Conservation (phyloP, 1,284 basidiomycete genomes). For the Leccinum fallax region DNA sequence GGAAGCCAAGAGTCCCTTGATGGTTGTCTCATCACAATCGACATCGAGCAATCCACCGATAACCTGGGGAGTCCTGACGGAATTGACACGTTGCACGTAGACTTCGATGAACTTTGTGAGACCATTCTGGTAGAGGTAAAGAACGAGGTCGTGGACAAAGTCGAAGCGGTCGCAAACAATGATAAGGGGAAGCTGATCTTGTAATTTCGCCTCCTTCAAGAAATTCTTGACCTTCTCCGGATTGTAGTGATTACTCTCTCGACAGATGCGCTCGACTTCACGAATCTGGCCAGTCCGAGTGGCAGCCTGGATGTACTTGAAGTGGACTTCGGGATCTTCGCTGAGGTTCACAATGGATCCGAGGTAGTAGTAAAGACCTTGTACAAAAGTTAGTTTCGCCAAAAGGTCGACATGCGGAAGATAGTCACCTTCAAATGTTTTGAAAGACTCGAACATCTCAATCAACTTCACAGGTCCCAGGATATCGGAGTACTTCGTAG, state of each 20-base stretch:
- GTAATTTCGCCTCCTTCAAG: conserved; percentile 97
- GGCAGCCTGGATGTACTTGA: conserved; percentile 99
- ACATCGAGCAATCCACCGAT: conserved; percentile 97
- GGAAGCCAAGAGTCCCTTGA: conserved; percentile 92
- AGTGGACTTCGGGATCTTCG: conserved; percentile 97
- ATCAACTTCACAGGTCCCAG: conserved; percentile 97
- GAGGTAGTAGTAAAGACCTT: conserved; percentile 96
- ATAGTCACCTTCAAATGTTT: conserved; percentile 85
- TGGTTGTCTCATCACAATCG: conserved; percentile 95
- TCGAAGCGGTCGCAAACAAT: conserved; percentile 99
- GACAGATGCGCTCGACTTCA: conserved; percentile 98
- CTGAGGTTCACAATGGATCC: conserved; percentile 98
- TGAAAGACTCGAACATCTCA: conserved; percentile 99
- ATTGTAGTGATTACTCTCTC: conserved; percentile 98
- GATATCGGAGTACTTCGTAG: conserved; percentile 99
- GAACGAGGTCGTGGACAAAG: conserved; percentile 98
- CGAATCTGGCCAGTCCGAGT: conserved; percentile 98
- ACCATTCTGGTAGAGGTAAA: conserved; percentile 99
- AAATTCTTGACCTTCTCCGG: conserved; percentile 99
- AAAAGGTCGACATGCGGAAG: background rate
- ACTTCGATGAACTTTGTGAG: conserved; percentile 98
- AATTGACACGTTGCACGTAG: conserved; percentile 98
- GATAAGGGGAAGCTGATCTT: conserved; percentile 97
- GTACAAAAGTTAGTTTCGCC: conserved; percentile 2
- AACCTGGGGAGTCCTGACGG: conserved; percentile 97